Evolutionary conservation across 1,284 basidiomycete species (phyloP).

Genomic region (Phellopilus nigrolimitatus): DNA sequence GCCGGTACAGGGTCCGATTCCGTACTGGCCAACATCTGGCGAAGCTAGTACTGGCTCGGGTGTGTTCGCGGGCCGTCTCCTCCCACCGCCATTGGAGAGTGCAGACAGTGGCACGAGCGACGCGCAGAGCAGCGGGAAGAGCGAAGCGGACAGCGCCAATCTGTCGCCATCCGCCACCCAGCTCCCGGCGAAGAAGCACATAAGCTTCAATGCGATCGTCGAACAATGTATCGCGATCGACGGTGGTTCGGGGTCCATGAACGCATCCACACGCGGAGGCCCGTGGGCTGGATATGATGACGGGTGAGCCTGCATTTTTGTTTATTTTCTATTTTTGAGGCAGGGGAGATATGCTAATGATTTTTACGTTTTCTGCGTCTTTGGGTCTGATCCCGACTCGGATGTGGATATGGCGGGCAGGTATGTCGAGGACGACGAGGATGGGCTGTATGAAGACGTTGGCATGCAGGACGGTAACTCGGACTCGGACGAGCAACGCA

Average conservation of each 20-base stretch:
- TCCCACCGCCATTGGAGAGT: constrained; percentile 1
- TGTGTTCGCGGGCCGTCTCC: neutral
- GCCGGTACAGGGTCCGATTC: too few species aligned
- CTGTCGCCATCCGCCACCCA: neutral
- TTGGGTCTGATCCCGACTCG: constrained; percentile 5
- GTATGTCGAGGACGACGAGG: constrained; percentile 13
- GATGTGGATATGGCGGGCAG: constrained; percentile 13
- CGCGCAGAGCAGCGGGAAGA: neutral
- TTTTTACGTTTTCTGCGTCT: constrained; percentile 3
- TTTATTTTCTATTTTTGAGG: neutral
- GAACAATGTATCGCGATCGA: constrained; percentile 97
- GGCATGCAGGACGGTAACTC: constrained; percentile 4
- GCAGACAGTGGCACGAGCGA: constrained; percentile 10
- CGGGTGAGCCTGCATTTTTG: constrained; percentile 13
- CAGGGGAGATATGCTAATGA: constrained; percentile 1
- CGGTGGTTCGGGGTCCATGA: constrained; percentile 31
- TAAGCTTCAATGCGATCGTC: constrained; percentile 97
- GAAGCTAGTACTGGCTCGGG: constrained; percentile 1
- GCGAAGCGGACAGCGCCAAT: neutral
- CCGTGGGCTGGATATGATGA: constrained; percentile 21
- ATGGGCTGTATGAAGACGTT: constrained; percentile 15
- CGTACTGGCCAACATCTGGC: too few species aligned
- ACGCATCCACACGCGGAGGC: constrained; percentile 36
- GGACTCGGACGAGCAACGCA: constrained; percentile 33
- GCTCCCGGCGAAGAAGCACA: constrained; percentile 66